Evolutionary conservation across 768 basidiomycete species (phyloP).

Genomic region (Lentinula sp.): DNA sequence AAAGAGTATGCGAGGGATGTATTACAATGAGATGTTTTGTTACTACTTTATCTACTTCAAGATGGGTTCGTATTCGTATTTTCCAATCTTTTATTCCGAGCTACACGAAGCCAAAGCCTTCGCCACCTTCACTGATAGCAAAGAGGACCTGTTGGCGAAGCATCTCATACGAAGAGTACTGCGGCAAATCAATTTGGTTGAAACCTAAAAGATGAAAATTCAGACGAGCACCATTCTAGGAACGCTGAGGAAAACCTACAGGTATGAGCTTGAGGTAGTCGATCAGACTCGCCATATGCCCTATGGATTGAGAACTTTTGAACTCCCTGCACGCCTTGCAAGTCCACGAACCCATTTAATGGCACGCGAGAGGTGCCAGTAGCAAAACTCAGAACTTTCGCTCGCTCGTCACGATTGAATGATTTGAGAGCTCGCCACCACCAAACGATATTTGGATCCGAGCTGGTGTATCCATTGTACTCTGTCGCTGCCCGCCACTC

Average conservation of each 20-base stretch:
- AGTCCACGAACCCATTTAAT: constrained; percentile 86
- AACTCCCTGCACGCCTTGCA: constrained; percentile 93
- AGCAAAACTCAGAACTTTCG: constrained; percentile 96
- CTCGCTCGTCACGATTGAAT: constrained; percentile 93
- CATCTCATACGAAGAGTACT: constrained; percentile 95
- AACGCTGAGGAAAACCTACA: constrained; percentile 41
- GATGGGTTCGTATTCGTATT: not conserved
- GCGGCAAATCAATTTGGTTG: constrained; percentile 92
- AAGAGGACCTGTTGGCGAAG: constrained; percentile 84
- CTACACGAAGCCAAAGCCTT: constrained; percentile 79
- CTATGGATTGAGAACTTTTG: constrained; percentile 95
- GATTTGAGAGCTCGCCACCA: constrained; percentile 99
- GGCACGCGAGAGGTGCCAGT: constrained; percentile 92
- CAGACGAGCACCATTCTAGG: constrained; percentile 6
- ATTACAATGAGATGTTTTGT: constrained; percentile 13
- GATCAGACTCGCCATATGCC: constrained; percentile 81
- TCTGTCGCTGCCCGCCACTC: constrained; percentile 94
- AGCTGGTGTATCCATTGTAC: constrained; percentile 81
- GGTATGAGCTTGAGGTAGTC: constrained; percentile 86
- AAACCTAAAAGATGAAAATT: constrained; percentile 50
- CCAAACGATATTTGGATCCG: constrained; percentile 96
- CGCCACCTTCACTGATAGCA: constrained; percentile 93
- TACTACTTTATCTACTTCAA: constrained; percentile 14
- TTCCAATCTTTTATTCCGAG: too few relatives aligned
- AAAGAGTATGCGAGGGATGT: not conserved